Base-by-base conservation (phyloP, 2,329 filamentous ascomycete genomes). In the Leptographium radiaticola region DNA sequence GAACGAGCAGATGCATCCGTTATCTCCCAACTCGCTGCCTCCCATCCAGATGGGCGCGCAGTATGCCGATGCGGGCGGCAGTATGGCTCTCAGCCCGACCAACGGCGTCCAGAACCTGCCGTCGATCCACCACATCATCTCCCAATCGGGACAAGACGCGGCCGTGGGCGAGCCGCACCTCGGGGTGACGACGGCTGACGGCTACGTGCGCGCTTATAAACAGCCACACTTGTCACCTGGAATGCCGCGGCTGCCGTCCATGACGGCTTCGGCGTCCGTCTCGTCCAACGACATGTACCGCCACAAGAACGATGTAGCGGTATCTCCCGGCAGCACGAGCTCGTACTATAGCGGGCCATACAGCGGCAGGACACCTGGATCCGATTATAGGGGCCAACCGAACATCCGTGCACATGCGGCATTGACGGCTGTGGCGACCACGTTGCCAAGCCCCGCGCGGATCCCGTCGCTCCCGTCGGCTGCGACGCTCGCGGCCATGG, bases 291-390 rank as follows among this genome's bases (percentile, higher is more conserved):
- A 42, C 34, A 6, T 6, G 9, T 50, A 50, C 18, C 63, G 62
- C 18, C 75, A 71, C 55, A 64, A 66, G n/a, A 66, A 67, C 55
- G 71, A 70, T 40, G 67, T 76, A 15, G 68, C 70, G 6, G 79
- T 76, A 10, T 75, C 76, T 30, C 12, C 34, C 34, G 71, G 70
- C 43, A 20, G 9, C 30, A 34, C n/a, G 8, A 9, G 34, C 15
- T 30, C 38, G 45, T 43, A 25, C 6, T 75, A 76, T 58, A 10
- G 74, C 71, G 12, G 70, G 75, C 9, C 50, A 42, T 44, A 67
- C 71, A 15, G 13, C 43, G 43, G 12, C 12, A 25, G 49, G 38
- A 30, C 34, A 6, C 10, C 47, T 3, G 15, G 25, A 10, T 8
- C 12, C 3, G 40, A 49, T 40, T 36, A 38, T 15, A 36, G 33